A percentile compares a stretch with the other conserved stretches of the same genome.
Evolutionary conservation across 495 filamentous ascomycete genomes (phyloP).

Genomic region (Tuber umbilicatum): DNA sequence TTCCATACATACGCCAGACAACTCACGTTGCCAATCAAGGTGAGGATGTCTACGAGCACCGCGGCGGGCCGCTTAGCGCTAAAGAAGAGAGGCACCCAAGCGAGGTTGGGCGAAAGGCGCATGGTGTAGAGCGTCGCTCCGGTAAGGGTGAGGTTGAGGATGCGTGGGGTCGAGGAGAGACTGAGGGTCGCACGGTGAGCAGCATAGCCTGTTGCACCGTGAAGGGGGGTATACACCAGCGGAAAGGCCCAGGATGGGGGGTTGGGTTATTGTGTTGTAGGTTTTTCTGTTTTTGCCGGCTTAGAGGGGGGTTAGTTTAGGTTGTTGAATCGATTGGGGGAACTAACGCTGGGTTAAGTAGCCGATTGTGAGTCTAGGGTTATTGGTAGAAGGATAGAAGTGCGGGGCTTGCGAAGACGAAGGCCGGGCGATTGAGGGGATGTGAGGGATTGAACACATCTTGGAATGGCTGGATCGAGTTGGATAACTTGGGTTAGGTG

Average conservation of each 20-base stretch:
- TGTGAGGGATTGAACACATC: constrained; percentile 35
- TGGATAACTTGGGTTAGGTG: too few species aligned
- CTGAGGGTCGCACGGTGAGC: constrained; percentile 63
- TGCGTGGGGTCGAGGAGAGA: constrained; percentile 46
- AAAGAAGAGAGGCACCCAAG: constrained; percentile 96
- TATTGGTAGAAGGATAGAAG: constrained; percentile 63
- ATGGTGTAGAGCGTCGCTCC: constrained; percentile 71
- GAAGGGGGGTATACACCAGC: too few species aligned
- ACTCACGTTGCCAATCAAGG: constrained; percentile 60
- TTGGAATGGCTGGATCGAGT: constrained; percentile 15
- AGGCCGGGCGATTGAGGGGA: constrained; percentile 53
- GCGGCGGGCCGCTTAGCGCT: constrained; percentile 59
- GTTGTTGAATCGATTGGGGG: too few species aligned
- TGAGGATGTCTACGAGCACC: constrained; percentile 68
- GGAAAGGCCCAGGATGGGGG: too few species aligned
- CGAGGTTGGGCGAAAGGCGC: constrained; percentile 74
- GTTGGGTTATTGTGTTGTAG: too few species aligned
- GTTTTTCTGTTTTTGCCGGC: too few species aligned
- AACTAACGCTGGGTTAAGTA: too few species aligned
- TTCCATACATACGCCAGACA: constrained; percentile 70
- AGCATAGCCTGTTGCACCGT: constrained; percentile 85
- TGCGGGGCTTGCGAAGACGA: constrained; percentile 60
- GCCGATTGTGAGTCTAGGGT: too few species aligned
- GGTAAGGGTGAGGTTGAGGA: constrained; percentile 34
- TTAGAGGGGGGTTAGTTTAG: too few species aligned